A percentile compares a stretch with the other conserved stretches of the same genome.
Conservation (phyloP, 2,329 filamentous ascomycete genomes). For the Emericellopsis cladophorae region DNA sequence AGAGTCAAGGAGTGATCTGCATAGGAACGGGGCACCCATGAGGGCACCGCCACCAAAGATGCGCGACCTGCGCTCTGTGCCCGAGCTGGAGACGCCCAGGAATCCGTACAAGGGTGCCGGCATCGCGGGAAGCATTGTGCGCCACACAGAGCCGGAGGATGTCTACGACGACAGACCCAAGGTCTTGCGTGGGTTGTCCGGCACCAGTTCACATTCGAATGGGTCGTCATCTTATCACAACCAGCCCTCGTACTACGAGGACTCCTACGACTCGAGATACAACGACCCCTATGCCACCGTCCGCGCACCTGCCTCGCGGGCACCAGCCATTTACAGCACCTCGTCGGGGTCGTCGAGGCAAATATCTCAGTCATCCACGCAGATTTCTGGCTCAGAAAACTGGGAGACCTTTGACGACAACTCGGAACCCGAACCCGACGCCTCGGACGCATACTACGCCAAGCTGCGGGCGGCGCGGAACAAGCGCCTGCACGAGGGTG, state of each 20-base stretch:
- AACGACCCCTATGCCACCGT: conserved; percentile 22
- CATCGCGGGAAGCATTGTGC: conserved; percentile 42
- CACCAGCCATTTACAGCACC: conserved; percentile 21
- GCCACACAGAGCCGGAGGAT: conserved; percentile 62
- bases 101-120: conserved; percentile 35
- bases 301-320: conserved; percentile 14
- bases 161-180: conserved; percentile 57
- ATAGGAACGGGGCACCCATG: conserved; percentile 42
- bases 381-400: conserved; percentile 77
- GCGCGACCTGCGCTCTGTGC: conserved; percentile 56
- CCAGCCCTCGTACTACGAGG: conserved; percentile 21
- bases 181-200: conserved; percentile 7
- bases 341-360: conserved; percentile 41
- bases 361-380: conserved; percentile 63
- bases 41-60: conserved; percentile 80
- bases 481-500: conserved; percentile 33
- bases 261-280: conserved; percentile 6
- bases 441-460: conserved; percentile 67
- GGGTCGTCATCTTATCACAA: conserved; percentile 15
- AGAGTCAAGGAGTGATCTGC: conserved; percentile 28
- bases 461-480: conserved; percentile 56
- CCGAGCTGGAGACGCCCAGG: conserved; percentile 35
- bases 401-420: conserved; percentile 94
- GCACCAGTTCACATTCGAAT: conserved; percentile 24
- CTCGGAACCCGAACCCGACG: conserved; percentile 64